phyloP scores from a whole-genome alignment of 176 grass and related monocot genomes.

The Chrysopogon serrulatus region DNA sequence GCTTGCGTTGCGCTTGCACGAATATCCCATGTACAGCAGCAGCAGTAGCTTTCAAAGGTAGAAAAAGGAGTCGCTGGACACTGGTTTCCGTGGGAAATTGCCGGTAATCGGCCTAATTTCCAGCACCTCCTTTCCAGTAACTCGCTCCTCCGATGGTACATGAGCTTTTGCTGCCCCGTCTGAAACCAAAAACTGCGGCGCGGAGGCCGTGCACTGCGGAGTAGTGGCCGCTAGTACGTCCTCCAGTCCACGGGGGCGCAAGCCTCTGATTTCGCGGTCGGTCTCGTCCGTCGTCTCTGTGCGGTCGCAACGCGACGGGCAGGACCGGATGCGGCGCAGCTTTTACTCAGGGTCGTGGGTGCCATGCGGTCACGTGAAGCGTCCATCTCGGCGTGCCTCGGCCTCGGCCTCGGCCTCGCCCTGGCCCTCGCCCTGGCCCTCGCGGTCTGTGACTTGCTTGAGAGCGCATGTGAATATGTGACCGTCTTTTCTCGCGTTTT shows the following conservation, averaged over 20 bases:
- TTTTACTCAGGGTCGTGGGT: background rate
- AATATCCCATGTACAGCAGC: background rate
- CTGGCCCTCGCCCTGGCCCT: no score
- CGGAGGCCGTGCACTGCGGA: background rate
- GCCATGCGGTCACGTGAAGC: slow-evolving; percentile 6
- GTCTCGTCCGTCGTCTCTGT: background rate
- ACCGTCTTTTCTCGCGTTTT: slow-evolving; percentile 1
- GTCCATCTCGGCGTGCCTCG: background rate
- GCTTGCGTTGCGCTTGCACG: slow-evolving; percentile 31
- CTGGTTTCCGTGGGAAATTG: background rate
- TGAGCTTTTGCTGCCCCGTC: background rate
- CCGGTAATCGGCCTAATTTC: background rate
- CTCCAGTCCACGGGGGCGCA: background rate
- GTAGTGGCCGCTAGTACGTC: background rate
- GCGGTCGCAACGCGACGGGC: background rate
- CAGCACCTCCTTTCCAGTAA: background rate
- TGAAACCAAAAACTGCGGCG: background rate
- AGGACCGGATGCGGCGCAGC: slow-evolving; percentile 14
- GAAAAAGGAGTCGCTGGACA: background rate
- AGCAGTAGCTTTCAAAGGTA: background rate
- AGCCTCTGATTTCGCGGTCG: background rate
- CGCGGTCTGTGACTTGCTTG: background rate
- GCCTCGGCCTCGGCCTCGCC: no score
- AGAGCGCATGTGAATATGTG: background rate
- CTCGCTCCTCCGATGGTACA: background rate